These are phyloP conservation scores for Syncephalis plumigaleata DNA, from an alignment of 371 early-diverging fungal genomes.

Conservation along the genomic window DNA sequence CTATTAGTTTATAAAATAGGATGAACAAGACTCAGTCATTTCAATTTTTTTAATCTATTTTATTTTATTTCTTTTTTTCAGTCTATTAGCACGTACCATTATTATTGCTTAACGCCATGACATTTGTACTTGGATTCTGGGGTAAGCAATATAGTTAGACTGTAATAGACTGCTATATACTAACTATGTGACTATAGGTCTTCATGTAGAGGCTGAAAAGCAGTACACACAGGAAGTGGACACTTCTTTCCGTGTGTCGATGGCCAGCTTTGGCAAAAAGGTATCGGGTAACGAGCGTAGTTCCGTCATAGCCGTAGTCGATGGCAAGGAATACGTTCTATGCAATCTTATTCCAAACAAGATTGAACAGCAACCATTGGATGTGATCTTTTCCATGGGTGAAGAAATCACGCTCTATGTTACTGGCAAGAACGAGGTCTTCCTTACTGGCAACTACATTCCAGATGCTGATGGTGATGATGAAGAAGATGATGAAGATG, in stretches of 20 bases:
- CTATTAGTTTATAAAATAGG: too few species aligned
- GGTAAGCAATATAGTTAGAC: too few species aligned
- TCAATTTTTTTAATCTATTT: too few species aligned
- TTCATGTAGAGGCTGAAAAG: conserved; percentile 21
- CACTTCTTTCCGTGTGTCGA: conserved; percentile 52
- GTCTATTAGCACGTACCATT: too few species aligned
- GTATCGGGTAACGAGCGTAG: conserved; percentile 21
- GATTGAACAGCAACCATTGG: conserved; percentile 52
- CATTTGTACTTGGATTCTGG: too few species aligned
- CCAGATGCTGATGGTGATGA: conserved; percentile 8
- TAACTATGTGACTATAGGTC: conserved; percentile 5
- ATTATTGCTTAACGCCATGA: too few species aligned
- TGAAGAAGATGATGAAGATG: conserved; percentile 9
- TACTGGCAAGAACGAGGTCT: conserved; percentile 34
- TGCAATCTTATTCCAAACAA: conserved; percentile 60
- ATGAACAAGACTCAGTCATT: too few species aligned
- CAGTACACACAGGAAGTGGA: conserved; percentile 54
- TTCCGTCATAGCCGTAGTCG: conserved; percentile 40
- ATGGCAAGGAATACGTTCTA: conserved; percentile 50
- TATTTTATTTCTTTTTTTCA: too few species aligned
- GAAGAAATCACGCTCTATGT: conserved; percentile 53
- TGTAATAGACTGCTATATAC: too few species aligned
- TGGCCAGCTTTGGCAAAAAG: conserved; percentile 21
- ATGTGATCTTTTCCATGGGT: conserved; percentile 56
- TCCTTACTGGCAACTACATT: conserved; percentile 63